Evolutionary conservation across 2,329 filamentous ascomycete genomes (phyloP).

Genomic region (Pseudogymnoascus sp.): DNA sequence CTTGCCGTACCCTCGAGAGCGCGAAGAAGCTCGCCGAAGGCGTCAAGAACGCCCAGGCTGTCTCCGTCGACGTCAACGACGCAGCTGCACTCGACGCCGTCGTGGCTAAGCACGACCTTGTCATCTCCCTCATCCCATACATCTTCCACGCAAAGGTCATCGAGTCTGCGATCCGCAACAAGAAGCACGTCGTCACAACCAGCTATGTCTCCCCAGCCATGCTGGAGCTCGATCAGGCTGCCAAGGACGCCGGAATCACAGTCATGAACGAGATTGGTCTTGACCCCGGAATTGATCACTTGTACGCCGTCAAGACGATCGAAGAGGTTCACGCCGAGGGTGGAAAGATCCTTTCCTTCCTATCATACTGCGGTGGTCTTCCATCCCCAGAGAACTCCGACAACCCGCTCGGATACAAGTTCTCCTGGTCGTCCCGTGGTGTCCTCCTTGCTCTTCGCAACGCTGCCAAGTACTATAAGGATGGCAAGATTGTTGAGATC

Average conservation of each 20-base stretch:
- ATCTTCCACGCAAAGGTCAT: constrained; percentile 82
- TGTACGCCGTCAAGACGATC: constrained; percentile 81
- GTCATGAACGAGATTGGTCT: constrained; percentile 96
- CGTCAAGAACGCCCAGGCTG: constrained; percentile 63
- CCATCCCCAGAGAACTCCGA: constrained; percentile 64
- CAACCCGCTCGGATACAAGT: constrained; percentile 92
- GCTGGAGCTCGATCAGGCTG: constrained; percentile 73
- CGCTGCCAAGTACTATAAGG: constrained; percentile 72
- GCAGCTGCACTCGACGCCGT: constrained; percentile 68
- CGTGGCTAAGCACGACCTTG: constrained; percentile 70
- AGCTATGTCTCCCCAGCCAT: constrained; percentile 89
- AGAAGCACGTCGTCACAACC: constrained; percentile 95
- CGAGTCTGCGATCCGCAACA: constrained; percentile 83
- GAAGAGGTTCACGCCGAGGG: constrained; percentile 77
- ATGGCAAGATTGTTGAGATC: constrained; percentile 65
- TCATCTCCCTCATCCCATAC: constrained; percentile 82
- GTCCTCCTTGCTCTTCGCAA: constrained; percentile 83
- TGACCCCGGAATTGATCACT: constrained; percentile 61
- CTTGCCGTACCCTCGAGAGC: constrained; percentile 70
- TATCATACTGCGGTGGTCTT: constrained; percentile 77
- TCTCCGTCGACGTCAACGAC: constrained; percentile 78
- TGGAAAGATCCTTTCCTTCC: constrained; percentile 76
- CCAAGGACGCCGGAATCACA: constrained; percentile 86
- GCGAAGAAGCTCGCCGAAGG: constrained; percentile 68
- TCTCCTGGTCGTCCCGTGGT: constrained; percentile 66